These are phyloP conservation scores for Penicillium egyptiacum DNA, from an alignment of 495 filamentous ascomycete genomes.

Conservation along the genomic window DNA sequence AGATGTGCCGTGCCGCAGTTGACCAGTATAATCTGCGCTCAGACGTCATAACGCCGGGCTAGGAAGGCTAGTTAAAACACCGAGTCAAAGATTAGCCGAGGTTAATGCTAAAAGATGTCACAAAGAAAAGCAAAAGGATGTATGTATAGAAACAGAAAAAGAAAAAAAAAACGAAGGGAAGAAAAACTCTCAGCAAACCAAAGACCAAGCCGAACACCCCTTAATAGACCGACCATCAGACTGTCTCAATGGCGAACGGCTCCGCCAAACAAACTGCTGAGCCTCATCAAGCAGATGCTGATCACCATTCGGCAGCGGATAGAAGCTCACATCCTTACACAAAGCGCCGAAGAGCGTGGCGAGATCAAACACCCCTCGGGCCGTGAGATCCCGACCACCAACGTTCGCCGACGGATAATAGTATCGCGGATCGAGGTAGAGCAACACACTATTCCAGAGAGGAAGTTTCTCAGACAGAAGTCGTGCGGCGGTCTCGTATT, in stretches of 20 bases:
- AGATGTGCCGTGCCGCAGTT: no score
- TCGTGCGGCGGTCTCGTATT: conserved; percentile 34
- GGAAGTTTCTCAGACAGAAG: conserved; percentile 32
- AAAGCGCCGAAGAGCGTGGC: conserved; percentile 31
- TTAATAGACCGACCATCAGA: not conserved
- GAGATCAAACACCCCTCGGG: conserved; percentile 36
- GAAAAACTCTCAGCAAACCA: not conserved
- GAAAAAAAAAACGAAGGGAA: not conserved
- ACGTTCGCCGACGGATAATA: conserved; percentile 35
- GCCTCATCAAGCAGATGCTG: conserved; percentile 32
- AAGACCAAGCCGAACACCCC: conserved; percentile 6
- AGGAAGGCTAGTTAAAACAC: not conserved
- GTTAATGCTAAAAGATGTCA: not conserved
- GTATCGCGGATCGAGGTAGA: conserved; percentile 42
- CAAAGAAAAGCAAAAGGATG: not conserved
- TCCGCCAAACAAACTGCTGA: conserved; percentile 24
- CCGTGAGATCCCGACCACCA: conserved; percentile 32
- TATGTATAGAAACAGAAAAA: not conserved
- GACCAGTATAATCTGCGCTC: not conserved
- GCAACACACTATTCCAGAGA: conserved; percentile 27
- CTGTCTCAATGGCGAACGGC: conserved; percentile 14
- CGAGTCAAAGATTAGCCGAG: not conserved
- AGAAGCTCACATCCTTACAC: conserved; percentile 34
- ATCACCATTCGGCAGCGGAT: conserved; percentile 29
- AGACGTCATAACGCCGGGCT: conserved; percentile 3